Evolutionary conservation across 106 monocot species (phyloP).

Genomic region (Alisma plantagoaquatica): DNA sequence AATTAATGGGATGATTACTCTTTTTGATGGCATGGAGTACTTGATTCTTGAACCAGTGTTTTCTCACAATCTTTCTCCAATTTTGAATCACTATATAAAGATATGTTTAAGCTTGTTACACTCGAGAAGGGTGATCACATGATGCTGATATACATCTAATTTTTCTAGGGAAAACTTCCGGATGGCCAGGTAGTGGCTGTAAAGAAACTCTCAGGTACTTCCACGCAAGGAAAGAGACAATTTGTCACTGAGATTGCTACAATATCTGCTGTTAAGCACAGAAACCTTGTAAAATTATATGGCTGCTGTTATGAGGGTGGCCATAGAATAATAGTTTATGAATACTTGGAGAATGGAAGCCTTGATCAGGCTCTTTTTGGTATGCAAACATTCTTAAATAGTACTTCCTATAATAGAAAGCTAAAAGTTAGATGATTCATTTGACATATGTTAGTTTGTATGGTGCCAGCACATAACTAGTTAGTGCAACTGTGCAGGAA

Average conservation of each 20-base stretch:
- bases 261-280: constrained; percentile 20
- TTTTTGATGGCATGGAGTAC: too few relatives aligned
- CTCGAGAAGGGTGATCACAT: neutral
- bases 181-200: constrained; percentile 18
- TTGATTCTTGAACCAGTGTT: too few relatives aligned
- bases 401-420: too few relatives aligned
- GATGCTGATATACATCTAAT: neutral
- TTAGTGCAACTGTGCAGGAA: constrained; percentile 1
- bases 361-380: constrained; percentile 23
- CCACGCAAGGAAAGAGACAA: constrained; percentile 14
- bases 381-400: neutral
- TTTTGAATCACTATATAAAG: neutral
- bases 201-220: constrained; percentile 14
- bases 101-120: neutral
- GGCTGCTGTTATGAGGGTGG: constrained; percentile 21
- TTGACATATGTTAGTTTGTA: too few relatives aligned
- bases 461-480: neutral
- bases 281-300: constrained; percentile 17
- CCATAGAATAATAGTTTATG: constrained; percentile 17
- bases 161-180: constrained; percentile 10
- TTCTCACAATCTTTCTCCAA: neutral
- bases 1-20: too few relatives aligned
- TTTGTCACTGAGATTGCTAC: constrained; percentile 19
- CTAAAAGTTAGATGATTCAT: neutral
- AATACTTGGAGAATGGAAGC: constrained; percentile 25